A percentile compares a stretch with the other conserved stretches of the same genome.
Conservation (phyloP, 805 yeast genomes). For the Candida tibetensis region DNA sequence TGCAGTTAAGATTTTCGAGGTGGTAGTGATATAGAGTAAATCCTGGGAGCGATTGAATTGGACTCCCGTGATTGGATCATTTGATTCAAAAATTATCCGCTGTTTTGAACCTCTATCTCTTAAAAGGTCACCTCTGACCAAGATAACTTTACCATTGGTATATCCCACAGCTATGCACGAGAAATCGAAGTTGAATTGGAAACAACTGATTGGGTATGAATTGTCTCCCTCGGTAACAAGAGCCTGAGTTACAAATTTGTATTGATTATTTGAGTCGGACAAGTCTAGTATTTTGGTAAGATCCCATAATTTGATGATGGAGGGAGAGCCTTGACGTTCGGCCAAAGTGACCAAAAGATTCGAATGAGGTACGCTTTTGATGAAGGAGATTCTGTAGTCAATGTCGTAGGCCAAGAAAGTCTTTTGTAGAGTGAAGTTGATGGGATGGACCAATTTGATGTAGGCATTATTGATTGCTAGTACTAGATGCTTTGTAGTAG, state of each 20-base stretch:
- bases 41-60: constrained; percentile 54
- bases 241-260: constrained; percentile 58
- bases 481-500: constrained; percentile 55
- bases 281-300: constrained; percentile 44
- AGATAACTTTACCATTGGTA: constrained; percentile 77
- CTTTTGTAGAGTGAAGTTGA: constrained; percentile 43
- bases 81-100: constrained; percentile 67
- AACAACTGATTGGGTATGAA: constrained; percentile 72
- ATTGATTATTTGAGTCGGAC: constrained; percentile 22
- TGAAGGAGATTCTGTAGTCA: constrained; percentile 60
- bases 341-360: constrained; percentile 67
- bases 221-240: constrained; percentile 69
- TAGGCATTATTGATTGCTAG: constrained; percentile 54
- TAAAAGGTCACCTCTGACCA: constrained; percentile 82
- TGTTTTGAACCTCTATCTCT: constrained; percentile 91
- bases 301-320: constrained; percentile 71
- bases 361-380: constrained; percentile 47
- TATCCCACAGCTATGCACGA: constrained; percentile 73
- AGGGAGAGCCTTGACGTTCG: constrained; percentile 69
- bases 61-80: constrained; percentile 80
- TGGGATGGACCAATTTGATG: constrained; percentile 53
- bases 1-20: constrained; percentile 66
- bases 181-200: constrained; percentile 52
- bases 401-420: constrained; percentile 63
- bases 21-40: constrained; percentile 66